Evolutionary conservation across 116 monocot genomes (phyloP).

Genomic region (Dioscorea cayenensis): DNA sequence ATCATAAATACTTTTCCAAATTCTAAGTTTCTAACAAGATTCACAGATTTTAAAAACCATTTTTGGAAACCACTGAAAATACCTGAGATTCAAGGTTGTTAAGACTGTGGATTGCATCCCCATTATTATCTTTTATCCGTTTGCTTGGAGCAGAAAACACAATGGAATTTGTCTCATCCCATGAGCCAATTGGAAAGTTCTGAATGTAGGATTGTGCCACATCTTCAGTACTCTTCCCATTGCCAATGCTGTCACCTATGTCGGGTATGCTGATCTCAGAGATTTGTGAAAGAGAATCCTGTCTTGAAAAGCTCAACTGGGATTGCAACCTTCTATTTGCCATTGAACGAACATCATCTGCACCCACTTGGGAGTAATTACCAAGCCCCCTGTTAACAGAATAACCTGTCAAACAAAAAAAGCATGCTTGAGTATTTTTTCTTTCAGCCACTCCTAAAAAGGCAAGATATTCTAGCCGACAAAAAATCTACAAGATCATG

Average conservation of each 20-base stretch:
- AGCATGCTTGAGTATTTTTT: neutral
- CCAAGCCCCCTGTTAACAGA: constrained; percentile 14
- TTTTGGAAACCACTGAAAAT: neutral
- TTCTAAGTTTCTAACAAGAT: no score
- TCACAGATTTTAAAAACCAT: no score
- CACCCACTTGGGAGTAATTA: constrained; percentile 14
- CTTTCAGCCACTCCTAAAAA: no score
- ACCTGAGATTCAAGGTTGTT: constrained; percentile 66
- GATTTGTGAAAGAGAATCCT: constrained; percentile 49
- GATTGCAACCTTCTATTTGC: constrained; percentile 34
- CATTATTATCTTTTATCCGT: constrained; percentile 36
- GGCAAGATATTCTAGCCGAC: no score
- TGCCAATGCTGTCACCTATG: constrained; percentile 28
- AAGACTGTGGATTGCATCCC: constrained; percentile 42
- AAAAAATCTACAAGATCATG: no score
- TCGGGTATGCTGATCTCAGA: constrained; percentile 47
- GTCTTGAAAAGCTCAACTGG: constrained; percentile 54
- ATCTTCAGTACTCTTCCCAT: constrained; percentile 27
- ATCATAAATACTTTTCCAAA: no score
- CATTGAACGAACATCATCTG: constrained; percentile 19
- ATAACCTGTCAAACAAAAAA: constrained; percentile 19
- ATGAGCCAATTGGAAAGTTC: constrained; percentile 55
- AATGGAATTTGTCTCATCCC: constrained; percentile 90
- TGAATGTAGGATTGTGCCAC: constrained; percentile 26
- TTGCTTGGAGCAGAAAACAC: constrained; percentile 61